A percentile compares a stretch with the other conserved stretches of the same genome.
phyloP scores from a whole-genome alignment of 352 stramenopile species.

The Globisporangium orthogonon region DNA sequence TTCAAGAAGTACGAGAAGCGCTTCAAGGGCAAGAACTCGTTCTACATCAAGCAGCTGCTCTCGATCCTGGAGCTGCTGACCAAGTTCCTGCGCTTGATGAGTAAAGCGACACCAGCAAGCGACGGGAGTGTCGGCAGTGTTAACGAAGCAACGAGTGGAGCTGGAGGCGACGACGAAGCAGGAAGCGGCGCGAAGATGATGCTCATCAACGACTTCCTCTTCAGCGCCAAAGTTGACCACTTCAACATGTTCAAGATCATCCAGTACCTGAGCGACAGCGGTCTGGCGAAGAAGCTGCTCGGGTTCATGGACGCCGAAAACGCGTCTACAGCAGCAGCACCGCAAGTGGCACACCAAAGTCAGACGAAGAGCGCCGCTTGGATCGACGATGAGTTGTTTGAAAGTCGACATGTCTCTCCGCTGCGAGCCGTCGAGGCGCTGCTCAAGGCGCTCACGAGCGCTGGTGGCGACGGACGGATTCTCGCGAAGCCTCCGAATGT shows the following conservation, averaged over 20 bases:
- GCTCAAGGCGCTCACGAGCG: constrained; percentile 70
- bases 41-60: constrained; percentile 89
- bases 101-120: constrained; percentile 20
- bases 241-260: constrained; percentile 90
- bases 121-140: neutral
- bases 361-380: constrained; percentile 7
- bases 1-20: constrained; percentile 86
- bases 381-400: constrained; percentile 34
- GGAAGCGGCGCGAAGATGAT: constrained; percentile 48
- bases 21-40: constrained; percentile 81
- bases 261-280: constrained; percentile 72
- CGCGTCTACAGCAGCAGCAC: neutral
- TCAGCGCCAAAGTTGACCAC: constrained; percentile 70
- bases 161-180: constrained; percentile 18
- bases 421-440: constrained; percentile 71
- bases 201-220: constrained; percentile 84
- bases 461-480: constrained; percentile 62
- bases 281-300: constrained; percentile 78
- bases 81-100: constrained; percentile 65
- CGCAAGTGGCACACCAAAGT: neutral
- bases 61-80: constrained; percentile 65
- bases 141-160: neutral
- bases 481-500: constrained; percentile 58
- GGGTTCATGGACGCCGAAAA: constrained; percentile 59
- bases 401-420: constrained; percentile 78